phyloP scores from a whole-genome alignment of 1,139 yeast genomes.

The Candida freyschussii region DNA sequence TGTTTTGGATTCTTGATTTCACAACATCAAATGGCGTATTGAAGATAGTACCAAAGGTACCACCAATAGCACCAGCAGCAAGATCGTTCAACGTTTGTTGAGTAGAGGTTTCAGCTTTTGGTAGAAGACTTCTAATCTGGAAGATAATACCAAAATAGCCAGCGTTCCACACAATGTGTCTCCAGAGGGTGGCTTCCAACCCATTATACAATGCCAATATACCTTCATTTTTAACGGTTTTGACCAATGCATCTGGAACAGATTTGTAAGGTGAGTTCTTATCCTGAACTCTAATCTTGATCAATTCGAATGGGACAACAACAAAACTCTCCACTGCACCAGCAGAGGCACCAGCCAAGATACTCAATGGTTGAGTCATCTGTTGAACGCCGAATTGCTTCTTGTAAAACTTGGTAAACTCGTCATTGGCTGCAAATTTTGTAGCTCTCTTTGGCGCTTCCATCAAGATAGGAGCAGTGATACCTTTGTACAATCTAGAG shows the following conservation, averaged over 20 bases:
- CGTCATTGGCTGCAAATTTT: constrained; percentile 96
- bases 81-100: constrained; percentile 83
- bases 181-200: constrained; percentile 93
- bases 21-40: constrained; percentile 98
- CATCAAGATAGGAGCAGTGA: constrained; percentile 94
- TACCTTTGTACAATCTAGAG: constrained; percentile 83
- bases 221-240: constrained; percentile 74
- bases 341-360: constrained; percentile 95
- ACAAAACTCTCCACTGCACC: constrained; percentile 97
- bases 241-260: constrained; percentile 74
- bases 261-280: constrained; percentile 77
- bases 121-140: constrained; percentile 77
- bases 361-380: constrained; percentile 78
- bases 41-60: constrained; percentile 88
- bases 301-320: constrained; percentile 93
- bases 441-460: constrained; percentile 99
- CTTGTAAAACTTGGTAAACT: constrained; percentile 87
- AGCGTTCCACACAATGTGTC: constrained; percentile 96
- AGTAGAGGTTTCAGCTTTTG: constrained; percentile 62
- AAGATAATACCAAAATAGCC: constrained; percentile 95
- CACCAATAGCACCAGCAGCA: constrained; percentile 92
- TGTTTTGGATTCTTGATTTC: constrained; percentile 93
- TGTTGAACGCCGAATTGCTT: constrained; percentile 61
- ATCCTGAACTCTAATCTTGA: constrained; percentile 86
- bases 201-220: constrained; percentile 86